Evolutionary conservation across 202 grass and related monocot genomes (phyloP), one percentile per base, ranked within the genome.

Genomic region (Musa balbisiana): DNA sequence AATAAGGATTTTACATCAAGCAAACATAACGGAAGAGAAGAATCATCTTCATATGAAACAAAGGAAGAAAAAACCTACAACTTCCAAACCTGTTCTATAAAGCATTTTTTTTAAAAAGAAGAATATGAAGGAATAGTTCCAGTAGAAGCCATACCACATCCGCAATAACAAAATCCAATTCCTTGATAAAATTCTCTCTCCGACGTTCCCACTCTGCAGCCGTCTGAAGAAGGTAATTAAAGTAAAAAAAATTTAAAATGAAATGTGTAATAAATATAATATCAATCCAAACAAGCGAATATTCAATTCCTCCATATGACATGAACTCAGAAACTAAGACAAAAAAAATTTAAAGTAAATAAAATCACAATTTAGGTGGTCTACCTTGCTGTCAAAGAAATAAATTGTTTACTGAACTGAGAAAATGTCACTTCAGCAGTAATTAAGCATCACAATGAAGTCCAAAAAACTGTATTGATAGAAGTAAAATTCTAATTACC

Each of bases 81-180:
- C 11, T 50, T 22, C 69, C 10, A 53, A 13, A 20, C 33, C 8
- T 43, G 33, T 43, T 12, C 2, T 22, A 24, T 22, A 21, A 52
- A 72, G 9, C n/a, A 1, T 17, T 60, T 17, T 17, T 17, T n/a
- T 13, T 52, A 14, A 1, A 12, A 4, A 24, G 23, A 53, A 23
- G 51, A 53, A 27, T 62, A 15, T 50, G 19, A 62, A 67, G 3
- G 6, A 67, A 67, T 1, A 26, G 19, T n/a, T 2, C 43, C 19
- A 70, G 51, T 60, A 60, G 62, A 51, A 83, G 11, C 51, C 68
- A 82, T 98, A 98, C 95, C 91, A 98, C 91, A 85, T 98, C 91
- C 3, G 82, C 80, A 56, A 98, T 74, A 64, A 98, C 95, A 83
- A 94, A 98, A 85, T 98, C 95, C 14, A 98, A 87, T 80, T 98